Percentiles rank a stretch among this genome's conserved stretches.
Conservation (phyloP, 2,329 filamentous ascomycete species). For the Coleophoma crateriformis region DNA sequence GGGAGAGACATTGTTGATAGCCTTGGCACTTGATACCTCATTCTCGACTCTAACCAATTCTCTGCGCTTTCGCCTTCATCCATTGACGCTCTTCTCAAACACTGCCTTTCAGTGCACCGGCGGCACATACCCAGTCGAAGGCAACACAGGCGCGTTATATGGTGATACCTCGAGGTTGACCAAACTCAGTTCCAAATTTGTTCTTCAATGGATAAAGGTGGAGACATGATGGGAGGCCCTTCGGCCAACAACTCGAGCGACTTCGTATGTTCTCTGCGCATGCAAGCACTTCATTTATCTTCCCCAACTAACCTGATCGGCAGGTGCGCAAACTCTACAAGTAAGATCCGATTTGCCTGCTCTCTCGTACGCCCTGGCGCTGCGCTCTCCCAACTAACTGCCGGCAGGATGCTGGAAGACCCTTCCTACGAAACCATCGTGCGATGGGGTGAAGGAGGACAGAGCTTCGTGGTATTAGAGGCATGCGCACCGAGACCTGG, state of each 20-base stretch:
- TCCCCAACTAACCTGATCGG: constrained; percentile 13
- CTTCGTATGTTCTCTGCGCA: constrained; percentile 63
- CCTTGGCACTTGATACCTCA: constrained; percentile 1
- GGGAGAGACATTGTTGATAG: not conserved
- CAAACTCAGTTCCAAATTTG: not conserved
- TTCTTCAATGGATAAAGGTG: constrained; percentile 24
- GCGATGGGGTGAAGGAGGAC: constrained; percentile 89
- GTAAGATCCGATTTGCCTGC: constrained; percentile 45
- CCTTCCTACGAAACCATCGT: constrained; percentile 89
- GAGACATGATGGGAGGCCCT: constrained; percentile 20
- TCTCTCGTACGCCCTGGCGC: constrained; percentile 1
- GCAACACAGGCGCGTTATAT: no score
- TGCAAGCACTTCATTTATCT: not conserved
- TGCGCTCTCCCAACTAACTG: constrained; percentile 7
- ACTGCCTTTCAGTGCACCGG: no score
- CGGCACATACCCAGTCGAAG: no score
- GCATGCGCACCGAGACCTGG: constrained; percentile 42
- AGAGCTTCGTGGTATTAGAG: constrained; percentile 96
- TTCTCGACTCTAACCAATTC: not conserved
- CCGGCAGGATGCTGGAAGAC: constrained; percentile 85
- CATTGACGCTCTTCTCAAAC: no score
- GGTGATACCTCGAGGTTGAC: no score
- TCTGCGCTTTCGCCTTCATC: no score
- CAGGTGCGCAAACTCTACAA: constrained; percentile 98
- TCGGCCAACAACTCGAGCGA: constrained; percentile 81